phyloP scores from a whole-genome alignment of 768 basidiomycete species.

The Dioszegia crocea region DNA sequence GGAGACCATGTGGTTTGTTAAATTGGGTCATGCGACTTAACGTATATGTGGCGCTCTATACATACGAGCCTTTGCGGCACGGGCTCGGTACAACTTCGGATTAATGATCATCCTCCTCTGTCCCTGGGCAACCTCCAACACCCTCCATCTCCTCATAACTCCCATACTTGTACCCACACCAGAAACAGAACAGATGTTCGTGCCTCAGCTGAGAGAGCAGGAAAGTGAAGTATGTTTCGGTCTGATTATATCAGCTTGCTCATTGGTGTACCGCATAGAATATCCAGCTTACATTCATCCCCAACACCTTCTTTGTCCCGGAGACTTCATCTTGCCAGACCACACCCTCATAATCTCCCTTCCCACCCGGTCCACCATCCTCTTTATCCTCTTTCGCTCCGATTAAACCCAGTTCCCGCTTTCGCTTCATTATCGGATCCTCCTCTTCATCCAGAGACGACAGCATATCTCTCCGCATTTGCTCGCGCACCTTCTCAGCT shows the following conservation, averaged over 20 bases:
- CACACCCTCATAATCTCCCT: slow-evolving; percentile 18
- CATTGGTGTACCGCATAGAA: background rate
- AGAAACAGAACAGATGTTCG: slow-evolving; percentile 48
- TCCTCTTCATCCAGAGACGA: slow-evolving; percentile 18
- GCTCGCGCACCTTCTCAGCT: slow-evolving; percentile 42
- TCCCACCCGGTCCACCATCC: background rate
- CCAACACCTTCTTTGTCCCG: slow-evolving; percentile 41
- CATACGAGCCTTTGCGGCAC: too few relatives aligned
- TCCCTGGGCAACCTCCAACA: slow-evolving; percentile 46
- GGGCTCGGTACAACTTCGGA: background rate
- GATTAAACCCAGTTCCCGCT: slow-evolving; percentile 2
- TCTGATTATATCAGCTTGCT: slow-evolving; percentile 16
- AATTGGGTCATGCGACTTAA: too few relatives aligned
- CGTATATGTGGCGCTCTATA: too few relatives aligned
- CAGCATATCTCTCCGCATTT: slow-evolving; percentile 45
- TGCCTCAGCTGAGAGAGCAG: slow-evolving; percentile 39
- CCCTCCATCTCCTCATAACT: slow-evolving; percentile 46
- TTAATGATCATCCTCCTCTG: slow-evolving; percentile 48
- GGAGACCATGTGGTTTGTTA: too few relatives aligned
- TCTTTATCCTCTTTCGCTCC: background rate
- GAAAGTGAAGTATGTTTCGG: slow-evolving; percentile 35
- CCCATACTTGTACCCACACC: slow-evolving; percentile 42
- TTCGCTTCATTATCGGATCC: slow-evolving; percentile 17
- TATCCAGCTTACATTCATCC: slow-evolving; percentile 44
- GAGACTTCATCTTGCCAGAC: slow-evolving; percentile 34